These are phyloP conservation scores for Miamiensis avidus DNA, from an alignment of 169 alveolate genomes.

Conservation along the genomic window DNA sequence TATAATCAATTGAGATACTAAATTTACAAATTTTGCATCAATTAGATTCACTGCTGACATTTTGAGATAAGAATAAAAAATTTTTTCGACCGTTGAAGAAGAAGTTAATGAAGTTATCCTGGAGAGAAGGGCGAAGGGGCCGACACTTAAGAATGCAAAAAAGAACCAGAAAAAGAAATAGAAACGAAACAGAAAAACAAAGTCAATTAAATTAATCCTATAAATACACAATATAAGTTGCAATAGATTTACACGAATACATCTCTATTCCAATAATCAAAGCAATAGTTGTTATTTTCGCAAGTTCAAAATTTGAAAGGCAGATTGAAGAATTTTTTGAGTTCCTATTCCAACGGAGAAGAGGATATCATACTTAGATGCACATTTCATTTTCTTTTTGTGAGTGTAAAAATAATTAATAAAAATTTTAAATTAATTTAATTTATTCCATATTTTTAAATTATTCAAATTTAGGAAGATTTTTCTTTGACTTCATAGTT, in stretches of 20 bases:
- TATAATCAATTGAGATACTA: too few relatives aligned
- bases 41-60: conserved; percentile 22
- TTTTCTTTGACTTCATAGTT: conserved; percentile 36
- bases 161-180: not conserved
- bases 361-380: too few relatives aligned
- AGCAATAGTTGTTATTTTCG: too few relatives aligned
- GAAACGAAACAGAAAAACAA: not conserved
- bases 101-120: not conserved
- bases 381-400: conserved; percentile 24
- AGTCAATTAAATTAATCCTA: not conserved
- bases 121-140: not conserved
- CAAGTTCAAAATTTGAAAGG: too few relatives aligned
- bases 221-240: too few relatives aligned
- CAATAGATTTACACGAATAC: not conserved
- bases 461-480: conserved; percentile 31
- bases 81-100: conserved; percentile 3
- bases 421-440: too few relatives aligned
- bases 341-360: too few relatives aligned
- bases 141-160: not conserved
- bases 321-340: too few relatives aligned
- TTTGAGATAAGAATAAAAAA: conserved; percentile 34
- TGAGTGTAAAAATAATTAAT: not conserved
- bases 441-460: too few relatives aligned
- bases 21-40: too few relatives aligned
- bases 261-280: too few relatives aligned